These are phyloP conservation scores for Prunus yedoensis DNA, from an alignment of 331 rosid species.

Conservation along the genomic window DNA sequence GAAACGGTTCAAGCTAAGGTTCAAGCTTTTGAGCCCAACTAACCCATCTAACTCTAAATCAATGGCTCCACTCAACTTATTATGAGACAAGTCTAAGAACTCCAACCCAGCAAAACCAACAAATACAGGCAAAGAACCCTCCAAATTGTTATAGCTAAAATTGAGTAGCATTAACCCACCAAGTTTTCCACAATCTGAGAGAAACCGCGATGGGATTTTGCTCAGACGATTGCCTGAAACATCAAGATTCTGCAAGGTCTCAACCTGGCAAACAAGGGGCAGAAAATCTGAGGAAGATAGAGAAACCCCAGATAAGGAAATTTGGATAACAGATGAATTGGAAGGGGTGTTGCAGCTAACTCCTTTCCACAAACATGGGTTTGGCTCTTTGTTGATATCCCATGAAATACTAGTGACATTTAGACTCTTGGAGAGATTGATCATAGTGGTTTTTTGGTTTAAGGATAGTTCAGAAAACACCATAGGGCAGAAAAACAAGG, in stretches of 20 bases:
- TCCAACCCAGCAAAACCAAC: conserved; percentile 58
- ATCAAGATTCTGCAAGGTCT: conserved; percentile 56
- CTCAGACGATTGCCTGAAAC: conserved; percentile 38
- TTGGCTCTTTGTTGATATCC: conserved; percentile 20
- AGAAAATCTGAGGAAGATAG: conserved; percentile 44
- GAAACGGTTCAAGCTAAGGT: conserved; percentile 33
- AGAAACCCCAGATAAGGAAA: conserved; percentile 34
- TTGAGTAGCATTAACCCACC: conserved; percentile 42
- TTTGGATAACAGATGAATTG: conserved; percentile 28
- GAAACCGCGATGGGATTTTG: conserved; percentile 47
- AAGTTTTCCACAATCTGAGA: conserved; percentile 54
- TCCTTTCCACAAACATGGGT: conserved; percentile 73
- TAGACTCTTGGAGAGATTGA: conserved; percentile 23
- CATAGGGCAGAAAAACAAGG: conserved; percentile 34
- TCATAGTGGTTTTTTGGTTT: conserved; percentile 41
- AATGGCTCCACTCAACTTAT: conserved; percentile 17
- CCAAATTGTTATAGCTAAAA: conserved; percentile 48
- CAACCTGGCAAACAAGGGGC: conserved; percentile 50
- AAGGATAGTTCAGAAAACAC: conserved; percentile 42
- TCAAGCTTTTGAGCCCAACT: conserved; percentile 46
- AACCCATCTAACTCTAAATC: conserved; percentile 42
- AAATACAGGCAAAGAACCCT: conserved; percentile 48
- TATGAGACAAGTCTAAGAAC: conserved; percentile 61
- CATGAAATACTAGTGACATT: conserved; percentile 15
- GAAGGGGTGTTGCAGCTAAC: conserved; percentile 37